phyloP scores from a whole-genome alignment of 2,329 filamentous ascomycete species.

The Onygena corvina region DNA sequence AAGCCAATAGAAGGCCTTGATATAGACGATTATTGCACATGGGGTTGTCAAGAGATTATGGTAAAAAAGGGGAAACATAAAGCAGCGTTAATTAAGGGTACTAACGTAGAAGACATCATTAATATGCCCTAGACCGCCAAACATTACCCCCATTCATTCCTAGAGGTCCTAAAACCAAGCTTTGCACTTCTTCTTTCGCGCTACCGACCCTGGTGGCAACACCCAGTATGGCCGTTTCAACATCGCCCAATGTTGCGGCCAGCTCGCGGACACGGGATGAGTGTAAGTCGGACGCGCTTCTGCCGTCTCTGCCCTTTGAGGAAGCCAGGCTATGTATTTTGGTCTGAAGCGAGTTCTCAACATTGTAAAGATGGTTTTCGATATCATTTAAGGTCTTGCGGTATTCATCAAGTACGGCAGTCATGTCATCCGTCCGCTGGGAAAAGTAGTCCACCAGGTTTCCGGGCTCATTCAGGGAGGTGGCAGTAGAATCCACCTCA shows the following conservation, averaged over 20 bases:
- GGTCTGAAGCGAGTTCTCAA: slow-evolving; percentile 49
- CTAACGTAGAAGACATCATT: not conserved
- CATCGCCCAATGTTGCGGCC: slow-evolving; percentile 50
- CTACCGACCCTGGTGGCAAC: slow-evolving; percentile 50
- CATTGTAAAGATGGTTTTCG: slow-evolving; percentile 51
- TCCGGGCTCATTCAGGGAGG: slow-evolving; percentile 42
- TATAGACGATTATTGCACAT: no score
- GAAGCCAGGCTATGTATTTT: slow-evolving; percentile 46
- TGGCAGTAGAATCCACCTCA: slow-evolving; percentile 31
- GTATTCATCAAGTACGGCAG: slow-evolving; percentile 45
- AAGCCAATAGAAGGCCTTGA: no score
- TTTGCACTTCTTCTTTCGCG: slow-evolving; percentile 49
- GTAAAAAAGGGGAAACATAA: not conserved
- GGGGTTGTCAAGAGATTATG: not conserved
- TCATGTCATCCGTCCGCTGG: slow-evolving; percentile 50
- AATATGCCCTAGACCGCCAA: slow-evolving; percentile 9
- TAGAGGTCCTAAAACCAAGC: slow-evolving; percentile 38
- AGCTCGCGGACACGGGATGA: slow-evolving; percentile 38
- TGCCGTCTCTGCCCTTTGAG: slow-evolving; percentile 31
- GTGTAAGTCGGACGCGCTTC: slow-evolving; percentile 30
- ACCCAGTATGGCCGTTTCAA: slow-evolving; percentile 52
- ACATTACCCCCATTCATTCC: slow-evolving; percentile 11
- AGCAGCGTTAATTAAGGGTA: not conserved
- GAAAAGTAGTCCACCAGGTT: slow-evolving; percentile 55
- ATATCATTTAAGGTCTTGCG: slow-evolving; percentile 51